A percentile compares a stretch with the other conserved stretches of the same genome.
Evolutionary conservation across 2,329 filamentous ascomycete genomes (phyloP).

Genomic region (Annulohypoxylon truncatum): DNA sequence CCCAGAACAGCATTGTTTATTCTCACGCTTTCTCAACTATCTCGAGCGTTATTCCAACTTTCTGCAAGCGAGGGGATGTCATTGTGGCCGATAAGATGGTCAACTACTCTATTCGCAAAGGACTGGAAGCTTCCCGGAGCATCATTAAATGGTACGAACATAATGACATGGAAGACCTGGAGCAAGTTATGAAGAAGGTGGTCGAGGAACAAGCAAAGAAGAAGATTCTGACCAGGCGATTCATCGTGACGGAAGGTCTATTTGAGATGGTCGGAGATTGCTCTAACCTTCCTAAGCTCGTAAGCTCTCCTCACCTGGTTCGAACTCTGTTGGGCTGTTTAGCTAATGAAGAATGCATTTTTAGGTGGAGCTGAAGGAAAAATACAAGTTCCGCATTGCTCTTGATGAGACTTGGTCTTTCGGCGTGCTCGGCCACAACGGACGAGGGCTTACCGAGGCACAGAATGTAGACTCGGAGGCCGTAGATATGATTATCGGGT

Average conservation of each 20-base stretch:
- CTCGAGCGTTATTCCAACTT: slow-evolving; percentile 95
- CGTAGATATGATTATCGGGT: slow-evolving; percentile 97
- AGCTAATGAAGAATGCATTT: slow-evolving; percentile 19
- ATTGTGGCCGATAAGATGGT: slow-evolving; percentile 95
- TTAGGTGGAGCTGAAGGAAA: slow-evolving; percentile 89
- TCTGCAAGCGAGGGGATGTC: slow-evolving; percentile 96
- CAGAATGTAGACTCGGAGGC: slow-evolving; percentile 95
- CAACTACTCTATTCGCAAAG: slow-evolving; percentile 94
- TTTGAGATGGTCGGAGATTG: slow-evolving; percentile 93
- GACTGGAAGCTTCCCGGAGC: slow-evolving; percentile 91
- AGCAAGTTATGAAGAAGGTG: slow-evolving; percentile 84
- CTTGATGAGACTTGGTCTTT: slow-evolving; percentile 99
- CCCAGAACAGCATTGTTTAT: slow-evolving; percentile 91
- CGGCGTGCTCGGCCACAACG: slow-evolving; percentile 90
- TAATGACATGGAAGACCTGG: slow-evolving; percentile 94
- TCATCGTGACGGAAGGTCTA: slow-evolving; percentile 94
- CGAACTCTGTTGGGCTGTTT: not conserved
- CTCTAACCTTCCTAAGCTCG: slow-evolving; percentile 85
- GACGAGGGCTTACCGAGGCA: slow-evolving; percentile 91
- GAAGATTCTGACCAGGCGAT: slow-evolving; percentile 89
- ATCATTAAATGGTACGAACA: slow-evolving; percentile 95
- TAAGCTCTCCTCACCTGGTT: slow-evolving; percentile 55
- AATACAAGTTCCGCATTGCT: slow-evolving; percentile 98
- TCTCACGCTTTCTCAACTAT: slow-evolving; percentile 97
- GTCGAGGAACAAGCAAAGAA: slow-evolving; percentile 85